Conservation (phyloP, 2,329 filamentous ascomycete genomes). For the Aurifilum marmelostoma region DNA sequence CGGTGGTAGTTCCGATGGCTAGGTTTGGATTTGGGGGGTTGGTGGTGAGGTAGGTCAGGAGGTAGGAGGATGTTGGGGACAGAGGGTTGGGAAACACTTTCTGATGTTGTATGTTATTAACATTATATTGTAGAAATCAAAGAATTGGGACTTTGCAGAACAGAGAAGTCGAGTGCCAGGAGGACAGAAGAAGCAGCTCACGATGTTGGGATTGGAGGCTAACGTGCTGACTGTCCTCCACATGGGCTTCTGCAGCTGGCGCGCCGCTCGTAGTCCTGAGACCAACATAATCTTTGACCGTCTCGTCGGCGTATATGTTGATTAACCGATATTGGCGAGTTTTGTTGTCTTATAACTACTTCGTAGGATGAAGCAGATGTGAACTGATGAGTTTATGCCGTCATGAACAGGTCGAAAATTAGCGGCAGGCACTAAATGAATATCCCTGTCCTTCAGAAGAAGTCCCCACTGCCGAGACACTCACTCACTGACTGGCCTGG, state of each 20-base stretch:
- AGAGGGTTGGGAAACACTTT: constrained; percentile 59
- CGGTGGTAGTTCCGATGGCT: constrained; percentile 62
- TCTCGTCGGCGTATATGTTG: too few relatives aligned
- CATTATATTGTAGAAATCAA: background rate
- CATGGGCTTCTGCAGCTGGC: constrained; percentile 32
- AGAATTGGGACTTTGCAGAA: too few relatives aligned
- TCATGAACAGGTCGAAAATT: constrained; percentile 13
- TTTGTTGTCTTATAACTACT: background rate
- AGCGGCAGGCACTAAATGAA: constrained; percentile 26
- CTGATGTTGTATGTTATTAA: constrained; percentile 41
- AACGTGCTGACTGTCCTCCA: constrained; percentile 50
- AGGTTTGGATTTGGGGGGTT: constrained; percentile 52
- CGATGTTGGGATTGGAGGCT: constrained; percentile 57
- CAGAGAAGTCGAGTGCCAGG: background rate
- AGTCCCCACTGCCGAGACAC: constrained; percentile 2
- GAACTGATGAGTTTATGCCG: constrained; percentile 20
- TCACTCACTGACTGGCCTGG: background rate
- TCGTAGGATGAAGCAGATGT: background rate
- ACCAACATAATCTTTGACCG: constrained; percentile 37
- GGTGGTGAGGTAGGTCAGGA: constrained; percentile 63
- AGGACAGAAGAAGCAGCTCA: constrained; percentile 33
- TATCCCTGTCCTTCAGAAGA: constrained; percentile 8
- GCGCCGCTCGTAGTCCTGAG: constrained; percentile 34
- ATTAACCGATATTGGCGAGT: too few relatives aligned
- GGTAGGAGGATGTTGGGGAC: constrained; percentile 47